These are phyloP conservation scores for Sarcodon aspratus DNA, from an alignment of 768 basidiomycete genomes.

Conservation along the genomic window DNA sequence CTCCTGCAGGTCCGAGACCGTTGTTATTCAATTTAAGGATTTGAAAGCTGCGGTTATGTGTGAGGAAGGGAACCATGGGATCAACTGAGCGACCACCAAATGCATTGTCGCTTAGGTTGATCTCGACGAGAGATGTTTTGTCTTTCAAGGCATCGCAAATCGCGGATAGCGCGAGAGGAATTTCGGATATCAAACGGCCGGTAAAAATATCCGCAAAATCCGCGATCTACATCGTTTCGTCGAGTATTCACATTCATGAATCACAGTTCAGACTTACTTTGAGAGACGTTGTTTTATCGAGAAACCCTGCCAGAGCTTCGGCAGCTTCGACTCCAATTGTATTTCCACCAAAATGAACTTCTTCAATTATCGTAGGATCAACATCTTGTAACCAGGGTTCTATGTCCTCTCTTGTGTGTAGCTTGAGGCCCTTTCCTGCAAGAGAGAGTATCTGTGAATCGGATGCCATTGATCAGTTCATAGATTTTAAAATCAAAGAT, in stretches of 20 bases:
- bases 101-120: constrained; percentile 92
- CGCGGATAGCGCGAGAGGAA: constrained; percentile 79
- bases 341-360: constrained; percentile 90
- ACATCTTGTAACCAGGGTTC: constrained; percentile 58
- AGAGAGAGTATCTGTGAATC: constrained; percentile 31
- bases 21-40: constrained; percentile 93
- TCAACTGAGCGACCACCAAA: constrained; percentile 94
- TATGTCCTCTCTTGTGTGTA: constrained; percentile 66
- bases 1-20: constrained; percentile 87
- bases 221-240: constrained; percentile 48
- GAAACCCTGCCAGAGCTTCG: constrained; percentile 67
- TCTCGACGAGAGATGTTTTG: constrained; percentile 71
- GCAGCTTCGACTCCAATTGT: constrained; percentile 90
- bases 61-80: constrained; percentile 85
- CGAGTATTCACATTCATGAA: background rate
- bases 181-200: constrained; percentile 89
- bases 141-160: constrained; percentile 81
- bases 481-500: background rate
- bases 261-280: constrained; percentile 37
- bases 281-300: constrained; percentile 53
- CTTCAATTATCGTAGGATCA: constrained; percentile 60
- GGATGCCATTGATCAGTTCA: constrained; percentile 1
- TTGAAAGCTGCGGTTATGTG: constrained; percentile 70
- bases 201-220: constrained; percentile 98
- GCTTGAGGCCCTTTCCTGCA: constrained; percentile 66